Evolutionary conservation across 2,329 filamentous ascomycete species (phyloP), one percentile per base, ranked within the genome.

Genomic region (Curvularia verruculosa): DNA sequence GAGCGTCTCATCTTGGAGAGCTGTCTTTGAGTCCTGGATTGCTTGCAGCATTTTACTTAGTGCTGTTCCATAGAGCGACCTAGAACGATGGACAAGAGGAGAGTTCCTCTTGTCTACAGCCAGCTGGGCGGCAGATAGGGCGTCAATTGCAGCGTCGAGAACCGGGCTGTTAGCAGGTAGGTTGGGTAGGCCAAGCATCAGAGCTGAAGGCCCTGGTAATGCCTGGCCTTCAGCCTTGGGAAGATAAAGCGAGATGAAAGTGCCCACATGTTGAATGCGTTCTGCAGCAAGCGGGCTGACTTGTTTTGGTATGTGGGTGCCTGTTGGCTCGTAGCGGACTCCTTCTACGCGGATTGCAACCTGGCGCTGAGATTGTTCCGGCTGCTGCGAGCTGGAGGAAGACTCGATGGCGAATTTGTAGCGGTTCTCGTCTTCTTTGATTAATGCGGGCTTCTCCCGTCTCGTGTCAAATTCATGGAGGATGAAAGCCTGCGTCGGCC

Each of bases 281-380:
- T 76, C 72, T n/a, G 72, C 67, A 28, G 72, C 70, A 43, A 73
- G 63, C 7, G 68, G 59, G 59, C 72, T 76, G 58, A 75, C 68
- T 54, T 70, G 72, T 29, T 63, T 70, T 12, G 69, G 66, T 12
- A 75, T 56, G 19, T 63, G 58, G 13, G 60, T 59, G 34, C 68
- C 66, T 8, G 60, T 55, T n/a, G 58, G 46, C 23, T 54, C 65
- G n/a, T 46, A 18, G 15, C 64, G 47, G 21, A 60, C 54, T 10
- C 61, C 53, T 24, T 61, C 44, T 26, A 61, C 19, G 41, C 61
- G 64, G 39, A 58, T 45, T 18, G 67, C 48, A 18, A 54, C 36
- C 26, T 58, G 51, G 7, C 40, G 29, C 12, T 52, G 48, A 5
- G 58, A 37, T 10, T 48, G 57, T 18, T 40, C 36, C 18, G 61